Conservation (phyloP, 139 green algal species). For the Chlorella ohadii region DNA sequence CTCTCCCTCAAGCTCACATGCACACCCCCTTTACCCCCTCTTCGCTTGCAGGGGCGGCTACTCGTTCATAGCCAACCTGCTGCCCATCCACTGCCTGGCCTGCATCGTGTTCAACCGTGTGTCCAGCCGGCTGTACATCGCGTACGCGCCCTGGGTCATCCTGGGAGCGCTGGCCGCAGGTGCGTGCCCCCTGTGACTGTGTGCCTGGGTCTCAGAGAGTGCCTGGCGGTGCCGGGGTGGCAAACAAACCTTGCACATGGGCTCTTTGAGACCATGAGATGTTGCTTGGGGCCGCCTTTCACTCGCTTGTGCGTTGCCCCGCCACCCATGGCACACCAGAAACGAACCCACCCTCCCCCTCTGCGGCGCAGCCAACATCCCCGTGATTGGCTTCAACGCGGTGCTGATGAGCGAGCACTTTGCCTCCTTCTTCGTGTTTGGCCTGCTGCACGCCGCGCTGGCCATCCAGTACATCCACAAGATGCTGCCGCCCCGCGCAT, state of each 20-base stretch:
- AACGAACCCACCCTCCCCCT: background rate
- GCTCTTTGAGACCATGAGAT: no score
- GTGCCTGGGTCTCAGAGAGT: no score
- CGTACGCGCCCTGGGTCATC: conserved; percentile 84
- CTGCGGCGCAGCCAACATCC: conserved; percentile 75
- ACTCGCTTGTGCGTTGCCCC: no score
- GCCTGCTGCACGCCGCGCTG: conserved; percentile 81
- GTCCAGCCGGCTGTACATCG: conserved; percentile 78
- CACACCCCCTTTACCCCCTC: no score
- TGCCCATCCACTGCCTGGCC: conserved; percentile 94
- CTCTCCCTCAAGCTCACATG: no score
- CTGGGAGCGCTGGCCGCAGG: conserved; percentile 80
- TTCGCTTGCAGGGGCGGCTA: conserved; percentile 81
- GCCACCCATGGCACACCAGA: no score
- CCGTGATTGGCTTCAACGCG: conserved; percentile 97
- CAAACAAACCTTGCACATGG: no score
- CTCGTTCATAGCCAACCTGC: conserved; percentile 98
- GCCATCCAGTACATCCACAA: conserved; percentile 62
- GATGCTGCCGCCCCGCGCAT: conserved; percentile 64
- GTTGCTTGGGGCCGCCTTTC: no score
- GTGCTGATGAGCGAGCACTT: conserved; percentile 97
- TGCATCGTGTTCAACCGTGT: conserved; percentile 78
- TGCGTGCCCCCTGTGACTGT: no score
- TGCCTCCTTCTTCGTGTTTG: conserved; percentile 89
- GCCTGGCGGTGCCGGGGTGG: no score